Evolutionary conservation across 2,329 filamentous ascomycete genomes (phyloP).

Genomic region (Spiromastix sp.): DNA sequence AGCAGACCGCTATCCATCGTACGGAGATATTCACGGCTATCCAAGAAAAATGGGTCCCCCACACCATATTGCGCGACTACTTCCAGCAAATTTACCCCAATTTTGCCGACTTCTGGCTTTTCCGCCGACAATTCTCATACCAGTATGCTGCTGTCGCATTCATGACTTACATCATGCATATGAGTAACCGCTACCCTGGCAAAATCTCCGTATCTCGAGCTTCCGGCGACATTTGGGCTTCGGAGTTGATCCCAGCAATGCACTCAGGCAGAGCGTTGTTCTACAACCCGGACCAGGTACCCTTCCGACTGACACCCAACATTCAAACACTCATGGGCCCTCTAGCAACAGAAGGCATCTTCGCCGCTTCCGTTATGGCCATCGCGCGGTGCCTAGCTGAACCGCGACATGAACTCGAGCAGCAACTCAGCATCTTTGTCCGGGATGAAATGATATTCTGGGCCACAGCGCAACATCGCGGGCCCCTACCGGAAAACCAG

Average conservation of each 20-base stretch:
- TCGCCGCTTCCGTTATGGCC: constrained; percentile 89
- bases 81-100: constrained; percentile 81
- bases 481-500: constrained; percentile 53
- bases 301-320: constrained; percentile 94
- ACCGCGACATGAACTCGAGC: constrained; percentile 71
- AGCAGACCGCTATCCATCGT: constrained; percentile 61
- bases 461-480: constrained; percentile 72
- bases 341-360: constrained; percentile 90
- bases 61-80: constrained; percentile 72
- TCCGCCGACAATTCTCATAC: constrained; percentile 93
- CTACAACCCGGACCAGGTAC: constrained; percentile 89
- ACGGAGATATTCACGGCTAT: constrained; percentile 92
- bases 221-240: constrained; percentile 91
- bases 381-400: constrained; percentile 91
- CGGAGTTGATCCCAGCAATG: constrained; percentile 87
- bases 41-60: constrained; percentile 84
- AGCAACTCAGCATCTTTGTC: constrained; percentile 88
- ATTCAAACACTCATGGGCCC: constrained; percentile 94
- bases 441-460: constrained; percentile 97
- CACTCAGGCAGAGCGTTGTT: constrained; percentile 76
- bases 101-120: constrained; percentile 94
- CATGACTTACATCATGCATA: constrained; percentile 97
- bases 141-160: constrained; percentile 92
- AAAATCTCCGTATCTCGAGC: constrained; percentile 86
- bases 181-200: constrained; percentile 89